Evolutionary conservation across 2,329 filamentous ascomycete species (phyloP), one percentile per base, ranked within the genome.

Genomic region (Ambrosiella xylebori): DNA sequence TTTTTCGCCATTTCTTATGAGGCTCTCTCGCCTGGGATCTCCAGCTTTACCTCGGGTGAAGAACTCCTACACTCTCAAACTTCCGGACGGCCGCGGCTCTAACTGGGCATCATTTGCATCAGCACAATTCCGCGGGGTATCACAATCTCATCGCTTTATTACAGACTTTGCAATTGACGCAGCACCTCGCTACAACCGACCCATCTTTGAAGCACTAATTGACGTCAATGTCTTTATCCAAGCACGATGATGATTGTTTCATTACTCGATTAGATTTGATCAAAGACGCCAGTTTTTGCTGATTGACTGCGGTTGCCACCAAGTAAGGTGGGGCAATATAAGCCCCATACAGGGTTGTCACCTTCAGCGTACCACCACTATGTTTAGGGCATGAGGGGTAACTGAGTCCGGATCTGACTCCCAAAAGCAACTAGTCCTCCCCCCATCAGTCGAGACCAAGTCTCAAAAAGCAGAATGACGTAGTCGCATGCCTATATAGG

Each of bases 211-310:
- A 51, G 19, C 47, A 51, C 47, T 27, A 51, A 51, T 51, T 51
- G 47, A 7, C 27, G 2, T 35, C 19, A 8, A 36, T 51, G 35
- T 51, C 47, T 51, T 51, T 51, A 51, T 51, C 47, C 47, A 36
- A 13, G 35, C 1, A 27, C 9, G 5, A 27, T 19, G 27, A 35
- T 49, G 17, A 51, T 11, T 3, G 17, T 51, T 35, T 8, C 6
- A 51, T 51, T 51, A 51, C 47, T 51, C 47, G 19, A 51, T 51
- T 51, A 51, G 47, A 35, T 51, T 51, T 51, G 47, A 51, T 51
- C 47, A 51, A 51, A 35, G 47, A 11, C 47, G 9, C 12, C 17
- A n/a, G 39, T 2, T 36, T 35, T 51, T 27, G 47, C 17, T n/a
- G 7, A n/a, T 49, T 49, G 17, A 19, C 8, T 49, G 11, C 40